Evolutionary conservation across 2,329 filamentous ascomycete species (phyloP).

Genomic region (Cladosporium sp.): DNA sequence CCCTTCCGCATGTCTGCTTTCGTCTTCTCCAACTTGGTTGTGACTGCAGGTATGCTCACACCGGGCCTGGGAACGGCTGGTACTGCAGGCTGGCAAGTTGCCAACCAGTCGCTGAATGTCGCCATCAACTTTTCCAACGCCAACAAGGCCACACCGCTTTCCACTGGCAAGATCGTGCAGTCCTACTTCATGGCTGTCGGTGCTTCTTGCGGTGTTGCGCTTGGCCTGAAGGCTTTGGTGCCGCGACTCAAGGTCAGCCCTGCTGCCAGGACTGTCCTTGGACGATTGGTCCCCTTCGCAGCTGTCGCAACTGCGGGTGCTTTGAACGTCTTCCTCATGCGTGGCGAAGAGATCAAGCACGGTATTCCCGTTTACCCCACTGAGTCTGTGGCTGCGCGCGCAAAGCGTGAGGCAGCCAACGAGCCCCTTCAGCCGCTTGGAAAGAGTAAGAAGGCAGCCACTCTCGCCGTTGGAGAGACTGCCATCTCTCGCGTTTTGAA

Average conservation of each 20-base stretch:
- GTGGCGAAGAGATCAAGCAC: constrained; percentile 85
- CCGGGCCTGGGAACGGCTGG: constrained; percentile 79
- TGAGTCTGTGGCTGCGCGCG: constrained; percentile 64
- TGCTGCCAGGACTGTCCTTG: constrained; percentile 69
- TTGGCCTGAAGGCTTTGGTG: constrained; percentile 86
- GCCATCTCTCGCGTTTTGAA: constrained; percentile 89
- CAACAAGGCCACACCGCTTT: constrained; percentile 92
- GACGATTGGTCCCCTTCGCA: constrained; percentile 90
- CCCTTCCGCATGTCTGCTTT: constrained; percentile 98
- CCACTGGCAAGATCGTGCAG: constrained; percentile 72
- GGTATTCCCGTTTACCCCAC: constrained; percentile 92
- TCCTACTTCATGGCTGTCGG: constrained; percentile 90
- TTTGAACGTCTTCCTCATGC: constrained; percentile 96
- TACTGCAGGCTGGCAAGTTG: constrained; percentile 88
- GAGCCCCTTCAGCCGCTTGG: constrained; percentile 58
- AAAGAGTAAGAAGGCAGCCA: constrained; percentile 82
- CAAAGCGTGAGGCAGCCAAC: constrained; percentile 41
- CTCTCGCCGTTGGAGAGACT: constrained; percentile 86
- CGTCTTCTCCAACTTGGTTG: constrained; percentile 86
- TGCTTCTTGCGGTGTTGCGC: constrained; percentile 87
- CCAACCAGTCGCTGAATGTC: constrained; percentile 97
- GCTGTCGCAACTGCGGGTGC: constrained; percentile 88
- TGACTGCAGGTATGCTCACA: constrained; percentile 95
- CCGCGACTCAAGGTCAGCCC: constrained; percentile 74
- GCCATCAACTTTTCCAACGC: constrained; percentile 97